Evolutionary conservation across 768 basidiomycete species (phyloP).

Genomic region (Lactarius deliciosus): DNA sequence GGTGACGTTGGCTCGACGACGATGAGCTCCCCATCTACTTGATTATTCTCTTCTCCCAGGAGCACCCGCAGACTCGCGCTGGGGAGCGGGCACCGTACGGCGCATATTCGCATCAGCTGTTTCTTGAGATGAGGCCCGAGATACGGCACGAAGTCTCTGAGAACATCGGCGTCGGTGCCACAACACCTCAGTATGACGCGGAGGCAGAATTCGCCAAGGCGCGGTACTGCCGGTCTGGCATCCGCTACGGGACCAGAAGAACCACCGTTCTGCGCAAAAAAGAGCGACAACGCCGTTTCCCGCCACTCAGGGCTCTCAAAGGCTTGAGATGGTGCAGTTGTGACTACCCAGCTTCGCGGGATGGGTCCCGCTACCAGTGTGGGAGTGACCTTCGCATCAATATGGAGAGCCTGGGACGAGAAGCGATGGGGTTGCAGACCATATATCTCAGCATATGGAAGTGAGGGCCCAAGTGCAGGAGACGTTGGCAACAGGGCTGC

Average conservation of each 20-base stretch:
- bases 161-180: slow-evolving; percentile 38
- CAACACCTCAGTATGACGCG: slow-evolving; percentile 44
- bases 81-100: slow-evolving; percentile 56
- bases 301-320: slow-evolving; percentile 48
- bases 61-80: slow-evolving; percentile 50
- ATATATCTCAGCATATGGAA: slow-evolving; percentile 28
- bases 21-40: slow-evolving; percentile 59
- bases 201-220: slow-evolving; percentile 59
- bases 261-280: slow-evolving; percentile 40
- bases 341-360: slow-evolving; percentile 57
- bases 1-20: slow-evolving; percentile 55
- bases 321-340: slow-evolving; percentile 35
- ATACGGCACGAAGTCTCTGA: slow-evolving; percentile 48
- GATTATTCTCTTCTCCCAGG: slow-evolving; percentile 49
- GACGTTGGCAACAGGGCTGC: background rate
- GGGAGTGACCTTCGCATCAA: slow-evolving; percentile 4
- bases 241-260: slow-evolving; percentile 23
- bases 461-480: slow-evolving; percentile 13
- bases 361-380: slow-evolving; percentile 31
- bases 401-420: slow-evolving; percentile 3
- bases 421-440: slow-evolving; percentile 14
- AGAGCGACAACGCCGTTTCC: slow-evolving; percentile 52
- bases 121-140: slow-evolving; percentile 61
- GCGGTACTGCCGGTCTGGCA: slow-evolving; percentile 40
- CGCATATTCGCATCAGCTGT: slow-evolving; percentile 55